These are phyloP conservation scores for Trichoderma sp. DNA, from an alignment of 2,329 filamentous ascomycete genomes.

Conservation along the genomic window DNA sequence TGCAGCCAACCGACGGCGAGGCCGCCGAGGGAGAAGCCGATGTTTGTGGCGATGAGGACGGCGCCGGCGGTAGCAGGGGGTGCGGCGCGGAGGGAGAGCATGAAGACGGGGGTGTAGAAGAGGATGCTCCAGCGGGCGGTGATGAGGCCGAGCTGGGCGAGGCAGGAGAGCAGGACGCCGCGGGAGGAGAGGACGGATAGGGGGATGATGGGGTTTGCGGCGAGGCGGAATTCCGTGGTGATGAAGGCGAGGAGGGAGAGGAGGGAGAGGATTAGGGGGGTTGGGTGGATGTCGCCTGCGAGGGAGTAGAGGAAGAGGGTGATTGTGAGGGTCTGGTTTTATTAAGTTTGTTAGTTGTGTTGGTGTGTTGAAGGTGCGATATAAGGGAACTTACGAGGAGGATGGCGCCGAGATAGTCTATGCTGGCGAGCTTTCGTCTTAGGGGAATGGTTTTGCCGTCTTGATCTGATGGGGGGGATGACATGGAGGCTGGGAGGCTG, in stretches of 20 bases:
- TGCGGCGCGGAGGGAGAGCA: constrained; percentile 70
- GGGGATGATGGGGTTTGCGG: constrained; percentile 71
- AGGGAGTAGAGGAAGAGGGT: constrained; percentile 71
- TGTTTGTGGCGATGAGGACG: constrained; percentile 77
- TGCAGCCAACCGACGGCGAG: constrained; percentile 72
- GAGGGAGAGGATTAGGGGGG: constrained; percentile 59
- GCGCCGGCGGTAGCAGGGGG: constrained; percentile 67
- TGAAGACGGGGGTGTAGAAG: constrained; percentile 78
- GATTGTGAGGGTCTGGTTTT: constrained; percentile 55
- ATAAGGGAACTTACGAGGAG: constrained; percentile 50
- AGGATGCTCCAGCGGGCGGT: constrained; percentile 75
- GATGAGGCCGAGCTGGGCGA: constrained; percentile 76
- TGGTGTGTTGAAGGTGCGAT: not conserved
- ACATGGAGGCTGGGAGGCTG: constrained; percentile 52
- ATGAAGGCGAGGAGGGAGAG: constrained; percentile 51
- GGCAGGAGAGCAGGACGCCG: constrained; percentile 68
- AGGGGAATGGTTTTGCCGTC: not conserved
- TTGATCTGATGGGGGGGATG: not conserved
- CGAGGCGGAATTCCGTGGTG: constrained; percentile 60
- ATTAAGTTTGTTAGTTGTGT: not conserved
- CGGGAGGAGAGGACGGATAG: constrained; percentile 65
- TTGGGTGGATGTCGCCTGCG: constrained; percentile 56
- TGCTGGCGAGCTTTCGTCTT: constrained; percentile 26
- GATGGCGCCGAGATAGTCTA: constrained; percentile 73
- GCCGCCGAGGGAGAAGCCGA: constrained; percentile 73